Percentiles rank a stretch among this genome's conserved stretches.
Evolutionary conservation across 495 filamentous ascomycete species (phyloP).

Genomic region (Tuber borchii): DNA sequence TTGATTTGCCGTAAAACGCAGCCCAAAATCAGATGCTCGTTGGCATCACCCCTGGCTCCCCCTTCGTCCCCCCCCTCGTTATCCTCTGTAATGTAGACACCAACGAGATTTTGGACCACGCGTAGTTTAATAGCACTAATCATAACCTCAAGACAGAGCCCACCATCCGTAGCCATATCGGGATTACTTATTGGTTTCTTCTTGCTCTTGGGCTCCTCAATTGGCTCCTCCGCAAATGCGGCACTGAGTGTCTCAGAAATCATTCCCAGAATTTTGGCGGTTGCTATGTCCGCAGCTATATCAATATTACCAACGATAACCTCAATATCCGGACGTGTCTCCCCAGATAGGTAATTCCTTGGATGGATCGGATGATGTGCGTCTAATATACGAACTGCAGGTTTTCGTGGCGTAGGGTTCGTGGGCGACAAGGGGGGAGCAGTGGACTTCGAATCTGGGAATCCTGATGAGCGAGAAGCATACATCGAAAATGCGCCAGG

Average conservation of each 20-base stretch:
- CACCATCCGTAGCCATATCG: constrained; percentile 29
- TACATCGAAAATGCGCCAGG: constrained; percentile 56
- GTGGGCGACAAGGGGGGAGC: constrained; percentile 10
- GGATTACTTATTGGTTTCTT: constrained; percentile 20
- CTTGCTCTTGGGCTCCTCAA: constrained; percentile 26
- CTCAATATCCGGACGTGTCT: constrained; percentile 45
- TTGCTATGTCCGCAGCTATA: constrained; percentile 61
- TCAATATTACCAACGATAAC: constrained; percentile 53
- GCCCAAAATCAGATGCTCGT: constrained; percentile 47
- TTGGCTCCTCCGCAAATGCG: constrained; percentile 42
- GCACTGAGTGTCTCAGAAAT: constrained; percentile 52
- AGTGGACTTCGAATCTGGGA: constrained; percentile 24
- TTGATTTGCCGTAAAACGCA: constrained; percentile 47
- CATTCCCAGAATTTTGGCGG: constrained; percentile 60
- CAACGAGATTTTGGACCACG: constrained; percentile 51
- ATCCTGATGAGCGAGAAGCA: constrained; percentile 27
- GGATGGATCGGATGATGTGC: constrained; percentile 1
- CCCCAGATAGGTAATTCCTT: not conserved
- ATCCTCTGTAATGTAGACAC: constrained; percentile 39
- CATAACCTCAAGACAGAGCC: constrained; percentile 27
- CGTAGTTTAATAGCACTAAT: constrained; percentile 40
- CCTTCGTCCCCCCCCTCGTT: constrained; percentile 15
- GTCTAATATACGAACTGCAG: constrained; percentile 29
- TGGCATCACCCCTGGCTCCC: constrained; percentile 44
- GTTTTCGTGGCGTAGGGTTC: constrained; percentile 4